phyloP scores from a whole-genome alignment of 2,329 filamentous ascomycete species.

The Sporothrix brunneoviolacea region DNA sequence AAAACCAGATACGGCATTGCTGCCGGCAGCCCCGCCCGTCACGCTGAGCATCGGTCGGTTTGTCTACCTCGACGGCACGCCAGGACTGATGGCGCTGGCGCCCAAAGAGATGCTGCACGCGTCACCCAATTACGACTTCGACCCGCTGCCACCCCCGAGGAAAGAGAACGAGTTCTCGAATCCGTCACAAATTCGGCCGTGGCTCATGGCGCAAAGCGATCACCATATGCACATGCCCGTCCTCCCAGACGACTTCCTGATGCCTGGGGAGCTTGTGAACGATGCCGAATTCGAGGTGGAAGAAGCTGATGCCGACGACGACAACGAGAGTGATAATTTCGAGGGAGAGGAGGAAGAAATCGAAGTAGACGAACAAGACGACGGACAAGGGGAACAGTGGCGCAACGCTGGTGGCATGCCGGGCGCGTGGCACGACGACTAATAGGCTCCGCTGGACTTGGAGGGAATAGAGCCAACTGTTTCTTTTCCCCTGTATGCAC shows the following conservation, averaged over 20 bases:
- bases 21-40: constrained; percentile 32
- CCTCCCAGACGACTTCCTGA: background rate
- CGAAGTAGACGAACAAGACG: background rate
- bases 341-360: background rate
- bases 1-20: constrained; percentile 30
- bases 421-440: constrained; percentile 15
- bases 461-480: no score
- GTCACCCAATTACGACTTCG: constrained; percentile 67
- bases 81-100: constrained; percentile 61
- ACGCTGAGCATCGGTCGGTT: constrained; percentile 60
- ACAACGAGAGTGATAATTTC: background rate
- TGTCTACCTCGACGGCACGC: constrained; percentile 70
- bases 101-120: constrained; percentile 58
- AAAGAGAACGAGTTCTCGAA: constrained; percentile 46
- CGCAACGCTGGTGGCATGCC: constrained; percentile 11
- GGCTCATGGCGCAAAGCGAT: constrained; percentile 25
- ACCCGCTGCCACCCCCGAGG: constrained; percentile 68
- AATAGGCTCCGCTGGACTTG: constrained; percentile 4
- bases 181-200: constrained; percentile 36
- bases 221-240: background rate
- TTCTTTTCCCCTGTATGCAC: no score
- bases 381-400: background rate
- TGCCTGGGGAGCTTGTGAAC: background rate
- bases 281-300: background rate
- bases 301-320: background rate